phyloP scores from a whole-genome alignment of 73 alveolate genomes.

The Paramecium tetraurelia region DNA sequence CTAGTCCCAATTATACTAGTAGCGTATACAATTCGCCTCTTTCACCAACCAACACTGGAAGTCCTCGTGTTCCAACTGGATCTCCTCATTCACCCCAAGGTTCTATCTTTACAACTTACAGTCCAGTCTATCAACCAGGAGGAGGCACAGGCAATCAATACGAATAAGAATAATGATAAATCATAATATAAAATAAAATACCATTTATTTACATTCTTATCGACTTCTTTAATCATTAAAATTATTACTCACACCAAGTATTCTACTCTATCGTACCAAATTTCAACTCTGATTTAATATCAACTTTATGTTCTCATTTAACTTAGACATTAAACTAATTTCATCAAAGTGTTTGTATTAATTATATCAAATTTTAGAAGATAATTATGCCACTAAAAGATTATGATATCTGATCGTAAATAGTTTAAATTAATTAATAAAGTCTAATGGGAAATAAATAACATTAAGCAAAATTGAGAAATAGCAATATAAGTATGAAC shows the following conservation, averaged over 20 bases:
- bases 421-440: background rate
- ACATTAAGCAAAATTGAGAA: background rate
- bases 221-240: no score
- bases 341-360: background rate
- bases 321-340: background rate
- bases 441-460: background rate
- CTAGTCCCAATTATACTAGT: background rate
- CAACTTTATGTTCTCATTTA: background rate
- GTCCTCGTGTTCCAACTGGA: background rate
- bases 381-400: background rate
- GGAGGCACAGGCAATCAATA: background rate
- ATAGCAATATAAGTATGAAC: background rate
- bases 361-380: background rate
- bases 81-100: background rate
- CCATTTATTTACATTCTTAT: background rate
- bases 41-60: background rate
- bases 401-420: background rate
- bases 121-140: slow-evolving; percentile 1
- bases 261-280: no score
- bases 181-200: background rate
- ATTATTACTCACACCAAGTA: no score
- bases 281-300: no score
- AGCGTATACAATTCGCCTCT: background rate
- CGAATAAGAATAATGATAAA: slow-evolving; percentile 32
- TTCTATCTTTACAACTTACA: background rate